A percentile compares a stretch with the other conserved stretches of the same genome.
Conservation (phyloP, 345 rosid species). For the Lenwebbia sp. region DNA sequence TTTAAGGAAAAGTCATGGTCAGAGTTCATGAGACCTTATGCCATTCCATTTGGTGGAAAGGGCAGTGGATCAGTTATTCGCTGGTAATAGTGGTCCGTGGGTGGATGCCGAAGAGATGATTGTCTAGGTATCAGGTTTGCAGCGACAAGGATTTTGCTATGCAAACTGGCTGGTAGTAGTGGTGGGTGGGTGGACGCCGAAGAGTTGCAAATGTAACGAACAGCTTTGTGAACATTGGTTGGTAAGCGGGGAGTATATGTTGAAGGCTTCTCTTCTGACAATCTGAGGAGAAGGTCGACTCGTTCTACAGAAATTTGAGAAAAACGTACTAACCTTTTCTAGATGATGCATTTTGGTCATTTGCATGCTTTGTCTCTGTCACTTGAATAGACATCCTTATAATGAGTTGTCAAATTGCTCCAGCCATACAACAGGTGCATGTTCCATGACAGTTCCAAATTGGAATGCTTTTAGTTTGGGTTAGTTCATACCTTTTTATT, state of each 20-base stretch:
- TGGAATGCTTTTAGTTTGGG: background rate
- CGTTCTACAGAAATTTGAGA: background rate
- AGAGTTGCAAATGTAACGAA: background rate
- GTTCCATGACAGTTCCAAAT: background rate
- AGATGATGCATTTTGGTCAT: background rate
- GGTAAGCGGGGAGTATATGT: background rate
- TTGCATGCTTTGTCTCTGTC: background rate
- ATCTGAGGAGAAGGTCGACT: background rate
- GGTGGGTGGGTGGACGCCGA: background rate
- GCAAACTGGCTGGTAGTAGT: background rate
- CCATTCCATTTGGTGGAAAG: background rate
- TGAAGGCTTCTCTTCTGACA: background rate
- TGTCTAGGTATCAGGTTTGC: background rate
- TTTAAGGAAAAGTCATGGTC: background rate
- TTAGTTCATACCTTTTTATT: background rate
- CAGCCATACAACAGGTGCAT: background rate
- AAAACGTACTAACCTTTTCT: background rate
- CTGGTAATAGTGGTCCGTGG: background rate
- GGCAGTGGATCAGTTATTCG: background rate
- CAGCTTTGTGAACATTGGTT: background rate
- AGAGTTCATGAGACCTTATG: background rate
- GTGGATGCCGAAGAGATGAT: background rate
- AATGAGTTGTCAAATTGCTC: background rate
- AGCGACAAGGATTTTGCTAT: background rate
- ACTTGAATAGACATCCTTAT: background rate